These are phyloP conservation scores for Flaveria robusta DNA, from an alignment of 129 eudicot species.

Conservation along the genomic window DNA sequence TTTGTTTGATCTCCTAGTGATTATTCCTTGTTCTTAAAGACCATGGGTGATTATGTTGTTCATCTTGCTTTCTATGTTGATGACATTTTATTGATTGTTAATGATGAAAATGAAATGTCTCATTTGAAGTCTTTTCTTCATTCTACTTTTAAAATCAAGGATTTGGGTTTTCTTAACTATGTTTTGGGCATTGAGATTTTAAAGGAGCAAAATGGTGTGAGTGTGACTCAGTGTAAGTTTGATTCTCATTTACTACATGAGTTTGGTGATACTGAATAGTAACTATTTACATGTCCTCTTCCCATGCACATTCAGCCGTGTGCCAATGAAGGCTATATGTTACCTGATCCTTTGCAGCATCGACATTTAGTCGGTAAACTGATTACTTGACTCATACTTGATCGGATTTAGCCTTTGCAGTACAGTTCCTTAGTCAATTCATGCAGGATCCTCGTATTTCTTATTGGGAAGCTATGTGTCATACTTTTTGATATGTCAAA, in stretches of 20 bases:
- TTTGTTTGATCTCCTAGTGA: neutral
- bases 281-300: neutral
- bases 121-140: neutral
- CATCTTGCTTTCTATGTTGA: neutral
- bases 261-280: too few relatives aligned
- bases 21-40: neutral
- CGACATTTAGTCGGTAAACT: too few relatives aligned
- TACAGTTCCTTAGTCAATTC: too few relatives aligned
- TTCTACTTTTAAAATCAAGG: neutral
- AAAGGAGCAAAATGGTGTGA: neutral
- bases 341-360: too few relatives aligned
- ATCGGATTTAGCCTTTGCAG: too few relatives aligned
- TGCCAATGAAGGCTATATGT: too few relatives aligned
- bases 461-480: too few relatives aligned
- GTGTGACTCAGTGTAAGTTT: neutral
- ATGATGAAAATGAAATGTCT: neutral
- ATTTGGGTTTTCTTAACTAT: neutral
- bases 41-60: neutral
- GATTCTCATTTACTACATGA: too few relatives aligned
- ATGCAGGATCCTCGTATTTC: too few relatives aligned
- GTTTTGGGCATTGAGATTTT: neutral
- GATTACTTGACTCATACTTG: too few relatives aligned
- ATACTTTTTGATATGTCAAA: too few relatives aligned
- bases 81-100: neutral
- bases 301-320: neutral